Evolutionary conservation across 2,329 filamentous ascomycete genomes (phyloP).

Genomic region (Daldinia sp.): DNA sequence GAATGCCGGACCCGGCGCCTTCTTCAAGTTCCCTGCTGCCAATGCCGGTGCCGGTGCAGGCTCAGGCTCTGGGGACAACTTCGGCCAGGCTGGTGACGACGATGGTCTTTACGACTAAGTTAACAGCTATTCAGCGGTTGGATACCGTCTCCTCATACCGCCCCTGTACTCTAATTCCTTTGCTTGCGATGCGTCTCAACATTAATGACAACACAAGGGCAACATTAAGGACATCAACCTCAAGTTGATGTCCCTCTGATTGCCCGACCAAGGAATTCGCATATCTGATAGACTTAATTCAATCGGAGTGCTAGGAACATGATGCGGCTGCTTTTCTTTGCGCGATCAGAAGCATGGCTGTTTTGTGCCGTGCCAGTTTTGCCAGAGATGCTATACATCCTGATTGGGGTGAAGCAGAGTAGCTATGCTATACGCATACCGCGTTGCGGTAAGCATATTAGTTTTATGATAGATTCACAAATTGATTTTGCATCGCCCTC

Average conservation of each 20-base stretch:
- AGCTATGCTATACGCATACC: slow-evolving; percentile 35
- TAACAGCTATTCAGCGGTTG: slow-evolving; percentile 38
- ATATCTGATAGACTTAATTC: slow-evolving; percentile 43
- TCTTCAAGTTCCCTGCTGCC: slow-evolving; percentile 89
- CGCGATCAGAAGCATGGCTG: slow-evolving; percentile 25
- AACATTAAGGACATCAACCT: slow-evolving; percentile 13
- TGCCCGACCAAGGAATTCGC: slow-evolving; percentile 33
- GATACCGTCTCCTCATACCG: slow-evolving; percentile 13
- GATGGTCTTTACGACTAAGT: slow-evolving; percentile 96
- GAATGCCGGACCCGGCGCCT: slow-evolving; percentile 93
- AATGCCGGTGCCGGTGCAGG: slow-evolving; percentile 73
- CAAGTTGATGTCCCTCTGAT: slow-evolving; percentile 19
- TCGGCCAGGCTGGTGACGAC: slow-evolving; percentile 90
- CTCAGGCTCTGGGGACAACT: slow-evolving; percentile 72
- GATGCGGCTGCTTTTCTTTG: slow-evolving; percentile 31
- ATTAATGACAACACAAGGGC: slow-evolving; percentile 44
- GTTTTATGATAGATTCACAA: slow-evolving; percentile 51
- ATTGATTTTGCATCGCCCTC: slow-evolving; percentile 43
- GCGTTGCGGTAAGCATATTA: slow-evolving; percentile 36
- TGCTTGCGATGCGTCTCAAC: slow-evolving; percentile 52
- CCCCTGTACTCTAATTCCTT: slow-evolving; percentile 62
- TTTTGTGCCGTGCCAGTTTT: slow-evolving; percentile 20
- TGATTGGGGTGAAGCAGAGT: slow-evolving; percentile 26
- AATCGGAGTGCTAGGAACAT: slow-evolving; percentile 35
- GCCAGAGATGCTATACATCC: slow-evolving; percentile 19